Evolutionary conservation across 2,329 filamentous ascomycete species (phyloP), one percentile per base, ranked within the genome.

Genomic region (Xylariaceae sp.): DNA sequence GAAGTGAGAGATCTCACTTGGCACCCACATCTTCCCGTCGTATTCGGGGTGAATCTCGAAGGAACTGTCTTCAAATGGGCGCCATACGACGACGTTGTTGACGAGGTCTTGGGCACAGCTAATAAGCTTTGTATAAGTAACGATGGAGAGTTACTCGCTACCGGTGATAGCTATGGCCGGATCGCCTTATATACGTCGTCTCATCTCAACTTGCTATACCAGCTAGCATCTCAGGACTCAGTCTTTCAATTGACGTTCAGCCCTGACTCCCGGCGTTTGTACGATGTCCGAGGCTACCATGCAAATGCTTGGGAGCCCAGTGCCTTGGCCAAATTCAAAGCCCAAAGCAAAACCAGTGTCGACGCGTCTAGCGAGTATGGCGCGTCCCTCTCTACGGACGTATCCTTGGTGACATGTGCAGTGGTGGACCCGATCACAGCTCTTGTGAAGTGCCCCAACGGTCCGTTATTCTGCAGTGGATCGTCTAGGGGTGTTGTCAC

Each of bases 41-140:
- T 67, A 4, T 34, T 65, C 7, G 64, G 63, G 3, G 29, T 64
- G 6, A 56, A 61, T 36, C 50, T 54, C 13, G 60, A 59, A 38
- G 63, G 62, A 0, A 32, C 50, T 7, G 35, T 68, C 3, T 66
- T 67, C 44, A 64, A 61, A 46, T 66, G 61, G 63, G 42, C 56
- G 35, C 59, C 59, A 6, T 53, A 61, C 18, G 53, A 57, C 4
- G 53, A 52, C 31, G 50, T 61, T 15, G 38, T 45, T 12, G 48
- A 57, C n/a, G 57, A 56, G 33, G 29, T 55, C 12, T 17, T 41
- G 8, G 49, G 48, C 8, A 58, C 54, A 26, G 29, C 47, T 7
- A 45, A n/a, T n/a, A n/a, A n/a, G 39, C 30, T 31, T 64, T 4
- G 37, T 51, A 0, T 60, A 8, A 62, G 48, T 43, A 35, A 18